phyloP scores from a whole-genome alignment of 345 rosid genomes.

The Citrus glauca region DNA sequence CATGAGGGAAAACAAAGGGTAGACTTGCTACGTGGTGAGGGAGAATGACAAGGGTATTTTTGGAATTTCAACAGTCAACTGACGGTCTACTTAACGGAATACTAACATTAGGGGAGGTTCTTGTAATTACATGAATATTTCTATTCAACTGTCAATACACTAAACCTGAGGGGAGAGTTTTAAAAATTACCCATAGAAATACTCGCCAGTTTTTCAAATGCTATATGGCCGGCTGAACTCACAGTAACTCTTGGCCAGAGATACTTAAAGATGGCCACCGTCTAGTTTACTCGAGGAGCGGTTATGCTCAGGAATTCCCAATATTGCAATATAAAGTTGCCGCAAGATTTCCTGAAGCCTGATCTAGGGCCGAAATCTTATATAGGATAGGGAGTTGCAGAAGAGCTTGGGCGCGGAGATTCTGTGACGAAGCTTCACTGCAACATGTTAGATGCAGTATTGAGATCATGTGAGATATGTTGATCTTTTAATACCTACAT shows the following conservation, averaged over 20 bases:
- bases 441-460: too few species aligned
- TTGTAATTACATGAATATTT: too few species aligned
- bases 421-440: constrained; percentile 68
- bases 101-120: too few species aligned
- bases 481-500: too few species aligned
- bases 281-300: constrained; percentile 35
- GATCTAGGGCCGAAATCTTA: constrained; percentile 55
- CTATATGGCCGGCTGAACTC: constrained; percentile 27
- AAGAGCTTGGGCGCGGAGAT: constrained; percentile 59
- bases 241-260: constrained; percentile 7
- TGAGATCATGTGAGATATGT: too few species aligned
- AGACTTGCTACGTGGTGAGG: too few species aligned
- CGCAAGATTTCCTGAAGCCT: constrained; percentile 31
- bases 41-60: too few species aligned
- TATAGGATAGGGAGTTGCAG: constrained; percentile 47
- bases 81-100: too few species aligned
- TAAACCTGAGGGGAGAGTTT: too few species aligned
- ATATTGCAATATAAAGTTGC: constrained; percentile 38
- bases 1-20: too few species aligned
- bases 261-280: constrained; percentile 50
- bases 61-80: too few species aligned
- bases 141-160: too few species aligned
- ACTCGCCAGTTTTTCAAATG: constrained; percentile 43
- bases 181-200: constrained; percentile 16
- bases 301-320: constrained; percentile 32